A percentile compares a stretch with the other conserved stretches of the same genome.
Conservation (phyloP, 108 stramenopile genomes). For the Hondaea fermentalgiana region DNA sequence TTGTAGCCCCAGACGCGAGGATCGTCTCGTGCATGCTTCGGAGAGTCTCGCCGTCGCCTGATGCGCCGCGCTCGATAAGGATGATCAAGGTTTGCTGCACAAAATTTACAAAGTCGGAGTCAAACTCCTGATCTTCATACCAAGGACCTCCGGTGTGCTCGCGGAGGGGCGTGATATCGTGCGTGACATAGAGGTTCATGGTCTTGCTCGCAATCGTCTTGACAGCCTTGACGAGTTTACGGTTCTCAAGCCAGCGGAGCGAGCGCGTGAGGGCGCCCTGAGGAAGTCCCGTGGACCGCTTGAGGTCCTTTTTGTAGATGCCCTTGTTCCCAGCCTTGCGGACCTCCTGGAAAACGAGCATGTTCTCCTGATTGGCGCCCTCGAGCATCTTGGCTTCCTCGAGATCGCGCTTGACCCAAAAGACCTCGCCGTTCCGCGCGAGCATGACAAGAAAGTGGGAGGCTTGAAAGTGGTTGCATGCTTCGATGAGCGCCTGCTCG, state of each 20-base stretch:
- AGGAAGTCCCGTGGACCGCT: slow-evolving; percentile 71
- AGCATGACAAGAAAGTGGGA: neutral
- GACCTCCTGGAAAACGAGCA: slow-evolving; percentile 81
- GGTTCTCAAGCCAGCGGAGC: slow-evolving; percentile 77
- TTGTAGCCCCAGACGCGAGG: neutral
- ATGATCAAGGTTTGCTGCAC: slow-evolving; percentile 59
- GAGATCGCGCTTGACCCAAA: neutral
- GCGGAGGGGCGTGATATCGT: slow-evolving; percentile 79
- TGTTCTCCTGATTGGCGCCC: slow-evolving; percentile 38
- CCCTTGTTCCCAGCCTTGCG: slow-evolving; percentile 81
- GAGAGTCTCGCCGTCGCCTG: neutral
- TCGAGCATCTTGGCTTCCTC: neutral
- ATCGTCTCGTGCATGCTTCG: neutral
- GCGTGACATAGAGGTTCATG: slow-evolving; percentile 94
- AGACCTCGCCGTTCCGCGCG: neutral
- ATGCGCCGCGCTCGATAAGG: slow-evolving; percentile 16
- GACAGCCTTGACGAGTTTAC: slow-evolving; percentile 84
- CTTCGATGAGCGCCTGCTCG: neutral
- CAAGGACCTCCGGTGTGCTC: slow-evolving; percentile 96
- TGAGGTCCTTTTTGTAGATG: slow-evolving; percentile 93
- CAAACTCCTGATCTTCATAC: slow-evolving; percentile 91
- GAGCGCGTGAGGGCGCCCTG: slow-evolving; percentile 82
- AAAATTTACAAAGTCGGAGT: slow-evolving; percentile 89
- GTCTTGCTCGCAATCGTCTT: slow-evolving; percentile 86
- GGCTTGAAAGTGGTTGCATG: neutral